Evolutionary conservation across 495 filamentous ascomycete genomes (phyloP).

Genomic region (Apodospora peruviana): DNA sequence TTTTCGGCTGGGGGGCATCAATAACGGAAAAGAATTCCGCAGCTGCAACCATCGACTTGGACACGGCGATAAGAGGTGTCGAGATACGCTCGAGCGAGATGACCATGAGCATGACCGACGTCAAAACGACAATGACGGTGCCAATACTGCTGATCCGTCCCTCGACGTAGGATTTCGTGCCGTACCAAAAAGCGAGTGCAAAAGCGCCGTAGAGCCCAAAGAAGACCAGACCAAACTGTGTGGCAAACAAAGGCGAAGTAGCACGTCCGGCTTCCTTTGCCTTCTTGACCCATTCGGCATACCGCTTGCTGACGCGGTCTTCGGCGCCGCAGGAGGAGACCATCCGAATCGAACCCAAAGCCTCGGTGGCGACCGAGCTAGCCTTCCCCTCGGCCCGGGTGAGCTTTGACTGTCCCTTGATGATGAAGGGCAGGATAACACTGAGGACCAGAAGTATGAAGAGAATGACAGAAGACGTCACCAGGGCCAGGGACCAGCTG

Average conservation of each 20-base stretch:
- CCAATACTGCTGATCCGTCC: slow-evolving; percentile 37
- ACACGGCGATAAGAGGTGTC: slow-evolving; percentile 44
- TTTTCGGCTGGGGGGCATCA: slow-evolving; percentile 45
- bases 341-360: slow-evolving; percentile 51
- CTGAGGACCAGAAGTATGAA: slow-evolving; percentile 50
- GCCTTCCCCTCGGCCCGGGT: slow-evolving; percentile 45
- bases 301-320: slow-evolving; percentile 42
- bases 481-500: slow-evolving; percentile 52
- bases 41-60: slow-evolving; percentile 50
- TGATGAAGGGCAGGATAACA: slow-evolving; percentile 52
- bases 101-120: slow-evolving; percentile 53
- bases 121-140: slow-evolving; percentile 46
- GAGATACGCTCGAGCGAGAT: slow-evolving; percentile 47
- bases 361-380: slow-evolving; percentile 54
- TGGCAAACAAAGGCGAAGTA: slow-evolving; percentile 36
- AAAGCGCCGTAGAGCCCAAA: slow-evolving; percentile 39
- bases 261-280: slow-evolving; percentile 44
- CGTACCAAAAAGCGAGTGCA: slow-evolving; percentile 49
- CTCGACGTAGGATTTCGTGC: slow-evolving; percentile 35
- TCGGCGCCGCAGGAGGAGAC: slow-evolving; percentile 62
- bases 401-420: slow-evolving; percentile 43
- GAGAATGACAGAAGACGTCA: slow-evolving; percentile 51
- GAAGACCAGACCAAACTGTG: slow-evolving; percentile 36
- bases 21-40: slow-evolving; percentile 53
- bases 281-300: slow-evolving; percentile 50